Base-by-base conservation (phyloP, 192 early-diverging fungal genomes). In the Ambispora gerdemannii region DNA sequence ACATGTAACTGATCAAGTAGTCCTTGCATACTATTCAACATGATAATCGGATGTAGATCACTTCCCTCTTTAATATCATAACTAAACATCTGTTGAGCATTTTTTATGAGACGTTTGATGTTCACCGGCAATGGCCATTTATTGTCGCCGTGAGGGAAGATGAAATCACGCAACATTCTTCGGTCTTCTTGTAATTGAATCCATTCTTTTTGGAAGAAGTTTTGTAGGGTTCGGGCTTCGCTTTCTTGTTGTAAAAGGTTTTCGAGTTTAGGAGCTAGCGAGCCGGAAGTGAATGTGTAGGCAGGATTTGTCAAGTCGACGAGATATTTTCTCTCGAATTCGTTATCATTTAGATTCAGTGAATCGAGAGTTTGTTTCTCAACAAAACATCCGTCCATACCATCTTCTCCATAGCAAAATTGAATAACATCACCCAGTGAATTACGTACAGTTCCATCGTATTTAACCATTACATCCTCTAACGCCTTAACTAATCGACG, bases 341-440 rank as follows among this genome's bases (percentile, higher is more conserved):
- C 71, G 0, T 60, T 73, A 77, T 97, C 80, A 67, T 76, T 81
- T 67, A 88, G 83, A 52, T 80, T 82, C 68, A 97, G 85, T 36
- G 88, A 80, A 22, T 85, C 82, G 22, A 99, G 71, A 20, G 79
- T 84, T 74, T 97, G 96, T 24, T 75, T 79, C 79, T 99, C 95
- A 43, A 98, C 90, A 64, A 83, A 84, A 65, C 87, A 90, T 20
- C 88, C 94, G 77, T 99, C 97, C 93, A 98, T 96, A 52, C 95
- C 95, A 76, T 99, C 97, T 74, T 99, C 97, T 58, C 97, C 97
- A 76, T 98, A 99, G 70, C 85, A 88, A 82, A 98, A 99, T 81
- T 99, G 94, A 20, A 99, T 80, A 47, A 99, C 84, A 72, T 95
- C 89, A 24, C 95, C 95, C 27, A 92, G 80, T 10, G 97, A 92